Evolutionary conservation across 1,139 yeast species (phyloP), one percentile per base, ranked within the genome.

Genomic region (Debaryomyces sp.): DNA sequence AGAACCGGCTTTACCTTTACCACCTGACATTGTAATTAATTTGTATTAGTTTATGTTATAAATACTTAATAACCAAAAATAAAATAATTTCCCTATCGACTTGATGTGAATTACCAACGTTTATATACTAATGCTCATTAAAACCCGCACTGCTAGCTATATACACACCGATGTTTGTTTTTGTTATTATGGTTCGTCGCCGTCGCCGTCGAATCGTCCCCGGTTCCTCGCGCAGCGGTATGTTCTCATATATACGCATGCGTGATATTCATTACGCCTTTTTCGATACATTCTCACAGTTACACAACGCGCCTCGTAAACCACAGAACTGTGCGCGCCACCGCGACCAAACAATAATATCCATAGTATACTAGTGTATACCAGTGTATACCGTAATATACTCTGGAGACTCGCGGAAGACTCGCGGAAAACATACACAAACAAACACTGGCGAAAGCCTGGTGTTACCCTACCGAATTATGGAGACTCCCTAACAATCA

Each of bases 1-100:
- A 54, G 80, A 70, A 58, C 80, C 78, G 64, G 80, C 80, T 71
- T 76, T 76, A 57, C 80, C 81, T 74, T 76, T 76, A 67, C 80
- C 80, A 63, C 80, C 80, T 59, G 81, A 76, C 81, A 76, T 76
- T 65, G 42, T 66, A 40, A 35, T 49, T 56, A 52, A 50, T 53
- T 50, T 46, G 54, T 53, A 47, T 45, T 47, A 50, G 49, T 51
- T 44, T 54, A 51, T 47, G 43, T 41, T 46, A 45, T 48, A 46
- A 37, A 43, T 43, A 38, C 23, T 38, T 34, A 23, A 27, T 32
- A 39, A 43, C 43, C 33, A 30, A 30, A 29, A 30, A 30, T 29
- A 29, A 21, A 21, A 22, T 17, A 30, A 27, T 15, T 40, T 41
- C 27, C 22, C 5, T 12, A n/a, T 17, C 13, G 9, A 21, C 21